phyloP scores from a whole-genome alignment of 371 early-diverging fungal genomes.

The Coemansia sp. region DNA sequence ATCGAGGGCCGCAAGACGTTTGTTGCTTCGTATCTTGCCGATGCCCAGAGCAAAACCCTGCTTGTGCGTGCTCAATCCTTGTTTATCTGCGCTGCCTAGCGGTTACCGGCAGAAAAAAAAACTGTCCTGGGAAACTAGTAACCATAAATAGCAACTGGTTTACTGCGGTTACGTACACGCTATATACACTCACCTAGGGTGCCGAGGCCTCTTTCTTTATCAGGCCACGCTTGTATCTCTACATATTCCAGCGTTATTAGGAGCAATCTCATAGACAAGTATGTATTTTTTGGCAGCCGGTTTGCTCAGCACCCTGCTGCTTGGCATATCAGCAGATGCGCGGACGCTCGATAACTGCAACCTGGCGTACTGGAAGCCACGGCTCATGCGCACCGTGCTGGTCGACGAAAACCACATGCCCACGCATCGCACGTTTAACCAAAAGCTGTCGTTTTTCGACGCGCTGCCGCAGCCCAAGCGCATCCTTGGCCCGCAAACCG shows the following conservation, averaged over 20 bases:
- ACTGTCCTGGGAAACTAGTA: no score
- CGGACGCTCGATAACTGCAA: slow-evolving; percentile 29
- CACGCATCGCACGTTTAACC: background rate
- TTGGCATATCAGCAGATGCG: background rate
- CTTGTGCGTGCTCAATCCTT: slow-evolving; percentile 27
- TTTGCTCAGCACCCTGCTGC: background rate
- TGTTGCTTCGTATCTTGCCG: slow-evolving; percentile 23
- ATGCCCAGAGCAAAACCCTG: slow-evolving; percentile 17
- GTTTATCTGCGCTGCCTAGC: slow-evolving; percentile 23
- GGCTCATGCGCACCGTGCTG: slow-evolving; percentile 15
- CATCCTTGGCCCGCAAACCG: slow-evolving; percentile 28
- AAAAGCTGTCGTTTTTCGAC: slow-evolving; percentile 28
- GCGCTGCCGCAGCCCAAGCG: slow-evolving; percentile 23
- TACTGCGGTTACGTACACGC: no score
- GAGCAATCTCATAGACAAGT: background rate
- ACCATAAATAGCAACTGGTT: no score
- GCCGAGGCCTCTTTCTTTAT: no score
- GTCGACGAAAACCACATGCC: slow-evolving; percentile 23
- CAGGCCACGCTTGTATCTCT: no score
- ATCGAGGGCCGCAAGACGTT: slow-evolving; percentile 39
- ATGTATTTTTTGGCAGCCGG: background rate
- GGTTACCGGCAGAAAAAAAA: background rate
- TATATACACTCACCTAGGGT: no score
- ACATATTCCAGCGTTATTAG: no score
- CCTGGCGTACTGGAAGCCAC: slow-evolving; percentile 34